These are phyloP conservation scores for Ophiostoma sp. DNA, from an alignment of 2,329 filamentous ascomycete species.

Conservation along the genomic window DNA sequence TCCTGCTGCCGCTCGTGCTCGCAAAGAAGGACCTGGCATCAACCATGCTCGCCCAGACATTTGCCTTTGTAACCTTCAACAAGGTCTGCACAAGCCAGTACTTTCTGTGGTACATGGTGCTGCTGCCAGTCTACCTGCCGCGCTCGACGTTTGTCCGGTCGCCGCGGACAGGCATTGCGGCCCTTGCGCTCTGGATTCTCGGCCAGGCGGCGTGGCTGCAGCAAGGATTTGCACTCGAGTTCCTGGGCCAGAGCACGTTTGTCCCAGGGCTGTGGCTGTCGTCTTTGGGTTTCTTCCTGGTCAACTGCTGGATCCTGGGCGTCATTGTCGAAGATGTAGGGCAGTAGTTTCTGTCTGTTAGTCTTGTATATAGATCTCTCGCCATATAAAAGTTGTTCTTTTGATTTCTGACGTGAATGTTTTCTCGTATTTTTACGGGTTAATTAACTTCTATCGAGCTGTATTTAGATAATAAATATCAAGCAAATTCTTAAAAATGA, in stretches of 20 bases:
- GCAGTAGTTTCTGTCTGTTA: not conserved
- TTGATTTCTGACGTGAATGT: not conserved
- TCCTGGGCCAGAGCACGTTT: slow-evolving; percentile 76
- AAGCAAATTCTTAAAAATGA: too few species aligned
- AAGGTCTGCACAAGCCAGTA: slow-evolving; percentile 99
- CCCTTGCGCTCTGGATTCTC: slow-evolving; percentile 66
- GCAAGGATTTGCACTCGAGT: slow-evolving; percentile 70
- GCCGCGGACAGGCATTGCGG: slow-evolving; percentile 57
- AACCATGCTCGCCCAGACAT: slow-evolving; percentile 90
- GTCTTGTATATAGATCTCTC: not conserved
- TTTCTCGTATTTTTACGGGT: not conserved
- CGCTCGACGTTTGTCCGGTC: slow-evolving; percentile 63
- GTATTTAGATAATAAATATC: too few species aligned
- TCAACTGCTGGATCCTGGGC: slow-evolving; percentile 84
- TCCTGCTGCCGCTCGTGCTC: slow-evolving; percentile 64
- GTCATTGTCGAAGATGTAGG: slow-evolving; percentile 64
- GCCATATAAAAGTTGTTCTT: not conserved
- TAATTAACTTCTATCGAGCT: too few species aligned
- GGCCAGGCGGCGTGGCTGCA: slow-evolving; percentile 73
- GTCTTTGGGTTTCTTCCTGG: slow-evolving; percentile 71
- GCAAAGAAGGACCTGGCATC: slow-evolving; percentile 76
- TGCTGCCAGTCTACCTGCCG: slow-evolving; percentile 86
- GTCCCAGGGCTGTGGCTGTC: slow-evolving; percentile 75
- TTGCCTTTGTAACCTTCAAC: slow-evolving; percentile 96
- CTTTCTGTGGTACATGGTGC: slow-evolving; percentile 96